Percentiles rank a stretch among this genome's conserved stretches.
phyloP scores from a whole-genome alignment of 106 monocot genomes.

The Platanthera zijinensis region DNA sequence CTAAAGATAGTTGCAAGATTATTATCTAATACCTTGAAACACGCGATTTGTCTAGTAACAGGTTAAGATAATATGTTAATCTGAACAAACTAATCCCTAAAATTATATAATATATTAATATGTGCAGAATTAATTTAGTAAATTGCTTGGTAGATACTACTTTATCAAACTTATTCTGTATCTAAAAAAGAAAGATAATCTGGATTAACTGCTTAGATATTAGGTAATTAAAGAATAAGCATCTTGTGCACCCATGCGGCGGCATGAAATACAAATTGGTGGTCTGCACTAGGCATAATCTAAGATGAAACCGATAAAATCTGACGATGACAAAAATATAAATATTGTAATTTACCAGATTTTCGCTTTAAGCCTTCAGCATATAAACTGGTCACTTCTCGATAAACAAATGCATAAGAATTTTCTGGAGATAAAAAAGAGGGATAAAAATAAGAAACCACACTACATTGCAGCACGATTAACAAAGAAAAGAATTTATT shows the following conservation, averaged over 20 bases:
- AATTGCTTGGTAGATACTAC: neutral
- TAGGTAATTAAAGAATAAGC: neutral
- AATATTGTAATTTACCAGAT: slow-evolving; percentile 39
- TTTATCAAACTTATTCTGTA: neutral
- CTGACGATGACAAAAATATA: neutral
- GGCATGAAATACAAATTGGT: neutral
- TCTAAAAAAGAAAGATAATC: neutral
- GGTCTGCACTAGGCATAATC: neutral
- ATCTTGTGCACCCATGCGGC: neutral
- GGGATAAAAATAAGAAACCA: neutral
- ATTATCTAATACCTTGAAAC: neutral
- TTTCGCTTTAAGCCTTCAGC: slow-evolving; percentile 56
- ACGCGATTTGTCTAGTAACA: neutral
- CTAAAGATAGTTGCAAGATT: neutral
- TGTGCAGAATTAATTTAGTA: neutral
- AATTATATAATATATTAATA: neutral
- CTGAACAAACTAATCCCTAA: neutral
- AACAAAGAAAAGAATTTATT: neutral
- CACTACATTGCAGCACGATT: neutral
- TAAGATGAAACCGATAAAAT: neutral
- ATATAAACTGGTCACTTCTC: slow-evolving; percentile 46
- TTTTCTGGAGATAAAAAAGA: slow-evolving; percentile 32
- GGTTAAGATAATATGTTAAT: neutral
- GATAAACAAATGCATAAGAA: slow-evolving; percentile 91
- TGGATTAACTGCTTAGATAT: neutral